phyloP scores from a whole-genome alignment of 305 asterid genomes.

The Withania somnifera region DNA sequence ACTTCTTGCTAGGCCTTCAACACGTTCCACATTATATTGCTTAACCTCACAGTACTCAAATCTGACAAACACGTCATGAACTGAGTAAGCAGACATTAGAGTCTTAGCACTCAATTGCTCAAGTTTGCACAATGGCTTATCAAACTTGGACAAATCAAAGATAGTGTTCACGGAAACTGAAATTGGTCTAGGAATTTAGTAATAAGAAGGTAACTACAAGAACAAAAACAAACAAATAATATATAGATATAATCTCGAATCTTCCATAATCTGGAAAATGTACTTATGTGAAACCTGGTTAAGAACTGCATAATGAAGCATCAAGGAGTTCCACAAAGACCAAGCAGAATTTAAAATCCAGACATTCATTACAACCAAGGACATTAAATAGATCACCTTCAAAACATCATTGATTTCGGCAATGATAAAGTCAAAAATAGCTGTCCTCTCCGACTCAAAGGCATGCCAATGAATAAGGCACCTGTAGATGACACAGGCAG shows the following conservation, averaged over 20 bases:
- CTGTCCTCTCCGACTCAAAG: slow-evolving; percentile 89
- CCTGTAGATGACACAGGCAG: slow-evolving; percentile 87
- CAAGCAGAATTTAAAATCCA: neutral
- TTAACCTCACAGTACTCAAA: neutral
- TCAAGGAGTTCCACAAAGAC: neutral
- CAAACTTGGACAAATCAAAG: neutral
- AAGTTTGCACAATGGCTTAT: neutral
- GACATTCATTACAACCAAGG: neutral
- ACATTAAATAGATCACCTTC: slow-evolving; percentile 41
- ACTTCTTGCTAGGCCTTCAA: neutral
- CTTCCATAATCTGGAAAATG: neutral
- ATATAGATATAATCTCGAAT: neutral
- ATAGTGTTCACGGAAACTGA: neutral
- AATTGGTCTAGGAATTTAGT: neutral
- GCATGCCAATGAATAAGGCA: slow-evolving; percentile 94
- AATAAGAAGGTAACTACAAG: neutral
- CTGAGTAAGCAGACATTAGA: too few relatives aligned
- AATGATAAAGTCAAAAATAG: slow-evolving; percentile 70
- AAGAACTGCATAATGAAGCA: neutral
- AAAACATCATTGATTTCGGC: slow-evolving; percentile 70
- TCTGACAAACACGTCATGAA: neutral
- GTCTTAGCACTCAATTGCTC: neutral
- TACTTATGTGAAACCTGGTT: neutral
- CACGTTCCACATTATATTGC: neutral
- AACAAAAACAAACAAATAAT: neutral